These are phyloP conservation scores for Arthrobotrys entomopaga DNA, from an alignment of 2,329 filamentous ascomycete genomes.

Conservation along the genomic window DNA sequence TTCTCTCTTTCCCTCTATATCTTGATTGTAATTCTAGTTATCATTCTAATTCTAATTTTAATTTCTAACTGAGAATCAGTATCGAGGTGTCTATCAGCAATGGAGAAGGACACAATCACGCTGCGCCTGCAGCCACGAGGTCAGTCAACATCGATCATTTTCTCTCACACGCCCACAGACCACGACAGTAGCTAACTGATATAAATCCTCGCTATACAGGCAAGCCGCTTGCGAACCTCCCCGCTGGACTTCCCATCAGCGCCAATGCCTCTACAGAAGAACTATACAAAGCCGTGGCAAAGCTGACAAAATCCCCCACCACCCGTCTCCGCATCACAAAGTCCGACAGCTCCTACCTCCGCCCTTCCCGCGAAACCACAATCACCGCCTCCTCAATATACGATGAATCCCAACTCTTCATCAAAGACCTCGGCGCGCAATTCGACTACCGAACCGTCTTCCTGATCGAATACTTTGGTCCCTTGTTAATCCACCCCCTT, in stretches of 20 bases:
- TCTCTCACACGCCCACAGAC: background rate
- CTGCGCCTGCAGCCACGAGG: slow-evolving; percentile 49
- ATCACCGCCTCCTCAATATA: slow-evolving; percentile 66
- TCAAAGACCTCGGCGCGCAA: slow-evolving; percentile 95
- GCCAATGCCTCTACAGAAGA: slow-evolving; percentile 60
- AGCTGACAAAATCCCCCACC: slow-evolving; percentile 67
- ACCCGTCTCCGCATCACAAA: slow-evolving; percentile 74
- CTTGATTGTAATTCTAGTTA: too few species aligned
- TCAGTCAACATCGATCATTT: slow-evolving; percentile 6
- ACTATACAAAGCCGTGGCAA: slow-evolving; percentile 69
- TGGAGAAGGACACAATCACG: slow-evolving; percentile 37
- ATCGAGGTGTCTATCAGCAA: background rate
- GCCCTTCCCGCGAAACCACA: slow-evolving; percentile 20
- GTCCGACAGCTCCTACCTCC: slow-evolving; percentile 66
- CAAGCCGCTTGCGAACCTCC: slow-evolving; percentile 47
- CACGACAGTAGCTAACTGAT: slow-evolving; percentile 5
- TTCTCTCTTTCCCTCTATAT: too few species aligned
- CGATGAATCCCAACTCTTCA: slow-evolving; percentile 74
- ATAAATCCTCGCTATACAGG: slow-evolving; percentile 15
- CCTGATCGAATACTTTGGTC: slow-evolving; percentile 92
- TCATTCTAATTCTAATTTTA: slow-evolving; percentile 7
- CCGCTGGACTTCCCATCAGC: slow-evolving; percentile 38
- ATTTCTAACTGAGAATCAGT: background rate
- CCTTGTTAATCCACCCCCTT: slow-evolving; percentile 81
- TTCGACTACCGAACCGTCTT: slow-evolving; percentile 94